Evolutionary conservation across 768 basidiomycete species (phyloP).

Genomic region (Pholiota molesta): DNA sequence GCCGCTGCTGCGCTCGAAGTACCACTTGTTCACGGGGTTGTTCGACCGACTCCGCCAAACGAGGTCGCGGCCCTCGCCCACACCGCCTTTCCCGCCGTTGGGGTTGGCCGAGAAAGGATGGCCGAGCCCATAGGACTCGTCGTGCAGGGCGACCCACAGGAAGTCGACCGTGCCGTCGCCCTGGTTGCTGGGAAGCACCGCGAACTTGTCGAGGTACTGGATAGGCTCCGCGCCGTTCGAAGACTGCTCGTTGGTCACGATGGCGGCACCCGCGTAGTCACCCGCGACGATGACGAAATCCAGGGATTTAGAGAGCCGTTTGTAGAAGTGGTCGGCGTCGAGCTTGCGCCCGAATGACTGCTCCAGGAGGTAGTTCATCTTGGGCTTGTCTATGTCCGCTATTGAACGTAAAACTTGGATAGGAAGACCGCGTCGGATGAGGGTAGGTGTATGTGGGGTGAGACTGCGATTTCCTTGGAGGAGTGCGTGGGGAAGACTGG

Average conservation of each 20-base stretch:
- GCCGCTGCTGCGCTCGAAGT: conserved; percentile 94
- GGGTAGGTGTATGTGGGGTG: conserved; percentile 89
- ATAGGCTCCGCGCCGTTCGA: conserved; percentile 50
- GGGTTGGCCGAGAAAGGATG: conserved; percentile 93
- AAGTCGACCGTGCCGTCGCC: conserved; percentile 99
- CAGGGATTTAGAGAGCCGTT: conserved; percentile 70
- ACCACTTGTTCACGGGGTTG: conserved; percentile 99
- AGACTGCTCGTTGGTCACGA: conserved; percentile 74
- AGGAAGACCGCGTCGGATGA: conserved; percentile 86
- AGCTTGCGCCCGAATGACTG: conserved; percentile 81
- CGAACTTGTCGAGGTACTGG: conserved; percentile 98
- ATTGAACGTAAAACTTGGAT: conserved; percentile 78
- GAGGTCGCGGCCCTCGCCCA: conserved; percentile 89
- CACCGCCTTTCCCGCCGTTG: conserved; percentile 89
- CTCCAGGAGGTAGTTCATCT: conserved; percentile 84
- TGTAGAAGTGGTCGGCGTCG: conserved; percentile 75
- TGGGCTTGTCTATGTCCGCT: conserved; percentile 71
- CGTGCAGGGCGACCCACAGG: conserved; percentile 97
- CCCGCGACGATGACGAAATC: conserved; percentile 95
- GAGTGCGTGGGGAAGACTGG: conserved; percentile 92
- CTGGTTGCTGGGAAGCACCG: conserved; percentile 91
- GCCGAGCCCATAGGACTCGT: conserved; percentile 97
- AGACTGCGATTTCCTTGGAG: conserved; percentile 86
- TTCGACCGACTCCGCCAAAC: conserved; percentile 94
- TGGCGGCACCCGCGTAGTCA: conserved; percentile 93